These are phyloP conservation scores for Penicillium verhagenii DNA, from an alignment of 495 filamentous ascomycete genomes.

Conservation along the genomic window DNA sequence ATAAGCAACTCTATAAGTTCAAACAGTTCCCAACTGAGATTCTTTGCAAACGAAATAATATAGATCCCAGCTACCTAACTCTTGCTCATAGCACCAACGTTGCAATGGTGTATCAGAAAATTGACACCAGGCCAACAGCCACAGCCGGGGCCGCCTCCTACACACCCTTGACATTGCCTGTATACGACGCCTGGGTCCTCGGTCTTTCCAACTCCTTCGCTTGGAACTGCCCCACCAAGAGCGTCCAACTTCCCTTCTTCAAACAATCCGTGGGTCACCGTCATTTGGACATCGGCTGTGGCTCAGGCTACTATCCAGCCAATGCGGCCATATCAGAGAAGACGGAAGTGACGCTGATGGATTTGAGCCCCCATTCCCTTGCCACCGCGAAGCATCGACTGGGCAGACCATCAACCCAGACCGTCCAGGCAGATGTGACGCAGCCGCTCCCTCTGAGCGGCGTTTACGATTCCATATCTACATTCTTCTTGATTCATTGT, in stretches of 20 bases:
- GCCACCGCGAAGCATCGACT: neutral
- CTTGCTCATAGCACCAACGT: no score
- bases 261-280: slow-evolving; percentile 21
- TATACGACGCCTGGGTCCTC: slow-evolving; percentile 36
- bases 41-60: no score
- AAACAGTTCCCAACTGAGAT: no score
- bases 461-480: slow-evolving; percentile 29
- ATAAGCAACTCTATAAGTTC: no score
- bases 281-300: slow-evolving; percentile 43
- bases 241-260: slow-evolving; percentile 38
- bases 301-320: slow-evolving; percentile 33
- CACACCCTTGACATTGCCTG: no score
- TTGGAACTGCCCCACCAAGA: slow-evolving; percentile 33
- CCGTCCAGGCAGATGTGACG: slow-evolving; percentile 1
- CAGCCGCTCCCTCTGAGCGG: neutral
- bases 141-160: no score
- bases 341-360: neutral
- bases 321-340: neutral
- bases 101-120: no score
- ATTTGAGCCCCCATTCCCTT: slow-evolving; percentile 1
- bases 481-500: slow-evolving; percentile 43
- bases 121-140: no score
- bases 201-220: slow-evolving; percentile 27
- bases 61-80: no score
- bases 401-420: neutral